Evolutionary conservation across 805 yeast genomes (phyloP), one percentile per base, ranked within the genome.

Genomic region (Saturnispora silvae): DNA sequence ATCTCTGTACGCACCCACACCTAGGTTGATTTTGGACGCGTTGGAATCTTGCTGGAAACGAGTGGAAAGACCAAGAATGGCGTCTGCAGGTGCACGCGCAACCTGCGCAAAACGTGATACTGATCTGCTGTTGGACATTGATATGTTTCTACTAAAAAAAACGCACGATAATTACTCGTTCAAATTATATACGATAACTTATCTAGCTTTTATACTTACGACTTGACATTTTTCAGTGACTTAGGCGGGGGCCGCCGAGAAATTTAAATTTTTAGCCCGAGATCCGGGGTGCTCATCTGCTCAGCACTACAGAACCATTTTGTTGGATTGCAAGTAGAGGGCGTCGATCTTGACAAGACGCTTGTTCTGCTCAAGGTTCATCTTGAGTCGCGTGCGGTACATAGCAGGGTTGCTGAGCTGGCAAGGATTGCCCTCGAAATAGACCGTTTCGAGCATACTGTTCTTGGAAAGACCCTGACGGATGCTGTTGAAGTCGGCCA

Each of bases 1-100:
- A 58, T 86, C 95, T 57, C 97, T 73, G 66, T 89, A 89, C n/a
- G 97, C 89, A 37, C 97, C 94, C 16, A 81, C 86, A 42, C 92
- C 89, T 48, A 81, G 64, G 47, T 70, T 69, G 48, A 70, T 59
- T 54, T 74, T 80, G 14, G 60, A 50, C 9, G 74, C 60, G 57
- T 75, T 73, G 17, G 64, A 28, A 59, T 87, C 96, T 42, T 65
- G 65, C 54, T 70, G 71, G 68, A 65, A 89, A 25, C 80, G 75
- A 52, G 78, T 86, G 31, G 84, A 72, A 48, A 85, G 70, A 26
- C 95, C 85, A 46, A 80, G 60, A 53, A 86, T 85, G 49, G 86
- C 84, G 60, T 86, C 96, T 14, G 95, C 85, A 33, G 94, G 92
- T 6, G 83, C 84, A n/a, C 20, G 7, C 15, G 20, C 28, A n/a